Conservation (phyloP, 2,329 filamentous ascomycete species). For the Annulohypoxylon truncatum region DNA sequence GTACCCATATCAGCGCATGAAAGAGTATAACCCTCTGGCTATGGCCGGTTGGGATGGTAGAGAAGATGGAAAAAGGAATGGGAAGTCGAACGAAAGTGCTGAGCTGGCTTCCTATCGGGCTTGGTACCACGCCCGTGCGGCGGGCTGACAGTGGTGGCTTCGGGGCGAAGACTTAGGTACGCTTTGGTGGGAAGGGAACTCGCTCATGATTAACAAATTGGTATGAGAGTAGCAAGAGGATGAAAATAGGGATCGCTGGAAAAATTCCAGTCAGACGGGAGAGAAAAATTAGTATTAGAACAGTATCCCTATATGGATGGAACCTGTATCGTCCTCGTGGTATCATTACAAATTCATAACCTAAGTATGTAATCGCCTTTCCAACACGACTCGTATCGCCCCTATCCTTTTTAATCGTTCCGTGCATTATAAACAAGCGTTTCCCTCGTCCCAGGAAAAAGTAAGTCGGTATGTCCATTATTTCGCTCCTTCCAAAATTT, state of each 20-base stretch:
- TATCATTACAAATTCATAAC: slow-evolving; percentile 35
- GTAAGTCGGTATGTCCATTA: not conserved
- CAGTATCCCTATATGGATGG: slow-evolving; percentile 25
- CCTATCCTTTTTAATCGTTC: not conserved
- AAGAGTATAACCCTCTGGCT: slow-evolving; percentile 8
- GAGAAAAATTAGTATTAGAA: slow-evolving; percentile 31
- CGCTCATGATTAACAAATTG: not conserved
- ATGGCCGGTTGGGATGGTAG: not conserved
- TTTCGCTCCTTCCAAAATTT: not conserved
- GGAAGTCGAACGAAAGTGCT: slow-evolving; percentile 13
- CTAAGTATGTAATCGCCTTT: slow-evolving; percentile 14
- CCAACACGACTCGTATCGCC: not conserved
- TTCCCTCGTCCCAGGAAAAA: not conserved
- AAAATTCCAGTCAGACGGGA: slow-evolving; percentile 8
- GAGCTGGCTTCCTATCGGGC: slow-evolving; percentile 38
- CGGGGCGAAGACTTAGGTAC: not conserved
- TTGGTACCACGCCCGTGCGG: slow-evolving; percentile 27
- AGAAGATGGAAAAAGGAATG: slow-evolving; percentile 5
- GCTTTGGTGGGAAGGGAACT: not conserved
- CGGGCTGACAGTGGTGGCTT: slow-evolving; percentile 10
- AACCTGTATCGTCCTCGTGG: slow-evolving; percentile 37
- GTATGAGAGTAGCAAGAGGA: not conserved
- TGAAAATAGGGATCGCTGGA: slow-evolving; percentile 22
- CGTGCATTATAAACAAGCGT: not conserved
- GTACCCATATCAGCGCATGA: slow-evolving; percentile 80